A percentile compares a stretch with the other conserved stretches of the same genome.
phyloP scores from a whole-genome alignment of 352 stramenopile species.

The Saprolegnia parasitica region DNA sequence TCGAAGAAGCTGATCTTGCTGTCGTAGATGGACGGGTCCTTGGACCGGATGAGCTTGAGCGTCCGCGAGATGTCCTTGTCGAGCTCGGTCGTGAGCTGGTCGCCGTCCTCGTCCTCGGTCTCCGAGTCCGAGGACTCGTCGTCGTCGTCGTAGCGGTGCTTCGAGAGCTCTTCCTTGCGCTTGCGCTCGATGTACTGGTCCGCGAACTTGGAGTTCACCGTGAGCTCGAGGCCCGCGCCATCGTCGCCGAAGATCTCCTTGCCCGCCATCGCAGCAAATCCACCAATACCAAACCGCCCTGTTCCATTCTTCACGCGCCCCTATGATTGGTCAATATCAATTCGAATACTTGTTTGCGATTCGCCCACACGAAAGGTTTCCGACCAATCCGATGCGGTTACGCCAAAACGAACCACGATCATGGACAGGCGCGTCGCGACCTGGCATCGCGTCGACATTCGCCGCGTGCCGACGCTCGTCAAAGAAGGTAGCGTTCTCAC shows the following conservation, averaged over 20 bases:
- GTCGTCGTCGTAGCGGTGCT: slow-evolving; percentile 38
- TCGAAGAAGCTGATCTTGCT: slow-evolving; percentile 86
- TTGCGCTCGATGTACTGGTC: slow-evolving; percentile 67
- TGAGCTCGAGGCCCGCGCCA: slow-evolving; percentile 41
- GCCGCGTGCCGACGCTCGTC: slow-evolving; percentile 19
- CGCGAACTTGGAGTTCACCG: slow-evolving; percentile 76
- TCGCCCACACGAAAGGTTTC: too few relatives aligned
- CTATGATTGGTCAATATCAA: slow-evolving; percentile 1
- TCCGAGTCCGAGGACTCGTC: slow-evolving; percentile 60
- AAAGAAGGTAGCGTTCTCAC: slow-evolving; percentile 23
- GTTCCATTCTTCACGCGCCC: neutral
- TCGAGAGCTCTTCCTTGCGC: slow-evolving; percentile 70
- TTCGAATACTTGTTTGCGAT: too few relatives aligned
- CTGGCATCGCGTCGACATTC: slow-evolving; percentile 17
- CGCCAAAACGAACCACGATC: neutral
- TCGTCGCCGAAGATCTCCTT: slow-evolving; percentile 27
- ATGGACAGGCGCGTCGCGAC: neutral
- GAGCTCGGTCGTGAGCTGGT: slow-evolving; percentile 65
- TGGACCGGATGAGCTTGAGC: slow-evolving; percentile 86
- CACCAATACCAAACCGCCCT: neutral
- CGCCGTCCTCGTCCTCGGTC: slow-evolving; percentile 79
- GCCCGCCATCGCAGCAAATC: slow-evolving; percentile 6
- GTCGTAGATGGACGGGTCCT: slow-evolving; percentile 92
- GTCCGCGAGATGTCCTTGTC: slow-evolving; percentile 78
- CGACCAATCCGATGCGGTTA: neutral